Evolutionary conservation across 257 asterid species (phyloP).

Genomic region (Thymus quinquecostatus): DNA sequence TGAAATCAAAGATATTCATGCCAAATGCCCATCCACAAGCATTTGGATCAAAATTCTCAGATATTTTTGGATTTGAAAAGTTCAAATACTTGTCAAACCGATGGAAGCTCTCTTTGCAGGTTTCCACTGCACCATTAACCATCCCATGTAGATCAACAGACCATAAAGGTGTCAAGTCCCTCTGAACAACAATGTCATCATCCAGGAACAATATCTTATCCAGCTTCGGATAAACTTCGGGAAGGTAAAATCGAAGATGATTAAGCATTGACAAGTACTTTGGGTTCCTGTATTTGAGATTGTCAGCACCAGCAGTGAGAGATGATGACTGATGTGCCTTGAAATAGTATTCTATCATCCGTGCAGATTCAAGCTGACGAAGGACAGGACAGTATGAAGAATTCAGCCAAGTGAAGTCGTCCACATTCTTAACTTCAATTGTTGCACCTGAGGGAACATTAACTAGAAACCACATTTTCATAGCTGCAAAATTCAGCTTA

Average conservation of each 20-base stretch:
- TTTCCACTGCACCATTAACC: slow-evolving; percentile 97
- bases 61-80: slow-evolving; percentile 85
- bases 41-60: slow-evolving; percentile 76
- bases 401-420: slow-evolving; percentile 90
- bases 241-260: slow-evolving; percentile 95
- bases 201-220: slow-evolving; percentile 85
- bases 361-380: slow-evolving; percentile 89
- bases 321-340: slow-evolving; percentile 91
- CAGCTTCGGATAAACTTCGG: slow-evolving; percentile 89
- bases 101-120: slow-evolving; percentile 97
- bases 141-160: slow-evolving; percentile 78
- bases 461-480: slow-evolving; percentile 96
- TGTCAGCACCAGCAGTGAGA: slow-evolving; percentile 69
- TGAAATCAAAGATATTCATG: slow-evolving; percentile 88
- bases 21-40: slow-evolving; percentile 99
- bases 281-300: slow-evolving; percentile 91
- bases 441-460: slow-evolving; percentile 77
- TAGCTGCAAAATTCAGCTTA: slow-evolving; percentile 86
- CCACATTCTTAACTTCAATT: slow-evolving; percentile 80
- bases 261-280: slow-evolving; percentile 94
- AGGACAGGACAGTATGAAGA: slow-evolving; percentile 94
- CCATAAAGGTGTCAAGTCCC: slow-evolving; percentile 92
- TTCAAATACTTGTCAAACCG: slow-evolving; percentile 90
- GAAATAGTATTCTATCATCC: slow-evolving; percentile 93
- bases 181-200: slow-evolving; percentile 93